These are phyloP conservation scores for Leccinum subtestaceum DNA, from an alignment of 768 basidiomycete species.

Conservation along the genomic window DNA sequence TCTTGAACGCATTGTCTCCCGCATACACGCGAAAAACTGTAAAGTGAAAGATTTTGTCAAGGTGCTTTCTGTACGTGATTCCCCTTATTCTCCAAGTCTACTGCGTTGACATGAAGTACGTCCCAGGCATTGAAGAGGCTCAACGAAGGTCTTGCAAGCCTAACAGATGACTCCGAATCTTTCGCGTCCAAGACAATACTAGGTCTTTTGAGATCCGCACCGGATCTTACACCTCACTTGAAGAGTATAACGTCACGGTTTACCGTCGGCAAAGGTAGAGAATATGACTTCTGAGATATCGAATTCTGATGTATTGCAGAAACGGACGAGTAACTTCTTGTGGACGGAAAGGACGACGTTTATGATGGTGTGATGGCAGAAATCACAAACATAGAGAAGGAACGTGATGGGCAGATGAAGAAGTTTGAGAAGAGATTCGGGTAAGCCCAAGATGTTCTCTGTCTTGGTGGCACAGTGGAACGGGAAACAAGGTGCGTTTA, in stretches of 20 bases:
- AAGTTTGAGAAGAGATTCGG: constrained; percentile 65
- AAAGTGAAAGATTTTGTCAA: constrained; percentile 85
- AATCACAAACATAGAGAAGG: constrained; percentile 66
- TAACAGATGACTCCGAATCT: constrained; percentile 64
- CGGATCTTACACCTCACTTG: constrained; percentile 71
- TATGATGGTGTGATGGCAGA: constrained; percentile 78
- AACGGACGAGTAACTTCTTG: constrained; percentile 70
- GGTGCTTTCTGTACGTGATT: constrained; percentile 61
- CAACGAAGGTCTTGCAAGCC: constrained; percentile 57
- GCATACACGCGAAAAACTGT: constrained; percentile 91
- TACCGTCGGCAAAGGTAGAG: constrained; percentile 53
- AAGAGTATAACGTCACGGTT: constrained; percentile 73
- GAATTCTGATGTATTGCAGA: constrained; percentile 40
- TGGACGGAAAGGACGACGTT: constrained; percentile 78
- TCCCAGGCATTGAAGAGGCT: constrained; percentile 74
- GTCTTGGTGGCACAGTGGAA: constrained; percentile 72
- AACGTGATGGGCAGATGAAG: constrained; percentile 64
- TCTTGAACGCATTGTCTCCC: constrained; percentile 89
- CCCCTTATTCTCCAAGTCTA: background rate
- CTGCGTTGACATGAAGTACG: constrained; percentile 3
- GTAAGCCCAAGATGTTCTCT: constrained; percentile 51
- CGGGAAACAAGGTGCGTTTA: constrained; percentile 69
- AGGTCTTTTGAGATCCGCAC: constrained; percentile 74
- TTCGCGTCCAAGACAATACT: constrained; percentile 79
- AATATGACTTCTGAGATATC: constrained; percentile 5